Evolutionary conservation across 805 yeast species (phyloP), one percentile per base, ranked within the genome.

Genomic region (Starmerella stigmatis): DNA sequence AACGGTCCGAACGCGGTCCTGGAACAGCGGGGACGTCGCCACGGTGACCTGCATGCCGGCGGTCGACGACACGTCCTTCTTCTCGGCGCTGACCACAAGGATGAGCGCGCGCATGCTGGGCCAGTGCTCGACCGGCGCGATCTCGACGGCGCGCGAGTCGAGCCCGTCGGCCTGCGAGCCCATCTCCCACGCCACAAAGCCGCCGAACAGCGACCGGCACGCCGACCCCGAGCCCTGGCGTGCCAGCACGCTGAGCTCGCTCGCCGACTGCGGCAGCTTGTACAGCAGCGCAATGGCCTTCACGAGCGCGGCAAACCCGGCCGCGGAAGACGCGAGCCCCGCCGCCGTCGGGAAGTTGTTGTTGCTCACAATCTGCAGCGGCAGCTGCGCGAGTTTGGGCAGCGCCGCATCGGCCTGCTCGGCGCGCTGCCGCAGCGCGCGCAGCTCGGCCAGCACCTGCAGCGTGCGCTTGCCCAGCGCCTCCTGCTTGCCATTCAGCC

Each of bases 341-440:
- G 98, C 98, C 26, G 98, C 98, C 21, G 99, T 92, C 43, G 99
- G 99, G 72, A 92, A 92, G 67, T 92, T 92, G 69, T 92, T 92
- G 61, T 86, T 94, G 22, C 94, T 79, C 12, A 85, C 94, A 55
- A 92, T 82, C 57, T 79, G 85, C 46, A 92, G 69, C 42, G 73
- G 71, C 74, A 74, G 77, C 30, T 48, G 50, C 41, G 54, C 47
- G 30, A 69, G 57, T 68, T 71, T 32, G 17, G 88, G 84, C 52
- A 80, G 65, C 1, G 66, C 49, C 0, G 70, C 29, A 58, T 84
- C 76, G n/a, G 56, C 41, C 13, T 55, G 51, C 64, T 88, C 96
- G 41, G 81, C 57, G 51, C 71, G 68, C 22, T 58, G 54, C 63
- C 98, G 79, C 56, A 80, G 72, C 9, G 61, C 56, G 60, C 94